Evolutionary conservation across 2,329 filamentous ascomycete genomes (phyloP), one percentile per base, ranked within the genome.

Genomic region (Aspergillus costaricaensis): DNA sequence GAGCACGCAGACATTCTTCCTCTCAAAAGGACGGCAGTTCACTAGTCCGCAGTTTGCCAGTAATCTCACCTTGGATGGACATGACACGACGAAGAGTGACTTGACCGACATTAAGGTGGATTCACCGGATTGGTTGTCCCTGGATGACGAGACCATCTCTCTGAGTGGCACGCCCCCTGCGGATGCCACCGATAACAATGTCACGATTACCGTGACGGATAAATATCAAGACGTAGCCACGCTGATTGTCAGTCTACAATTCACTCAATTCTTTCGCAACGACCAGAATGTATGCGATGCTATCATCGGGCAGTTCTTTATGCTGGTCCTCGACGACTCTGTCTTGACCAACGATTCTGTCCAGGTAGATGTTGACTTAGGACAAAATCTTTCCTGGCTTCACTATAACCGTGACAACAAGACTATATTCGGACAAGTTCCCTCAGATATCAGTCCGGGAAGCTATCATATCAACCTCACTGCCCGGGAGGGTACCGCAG

Each of bases 81-180:
- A 81, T 41, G 71, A 79, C 1, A 76, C 87, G 2, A 73, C 74
- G 4, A 72, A 79, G 3, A 76, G 77, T 0, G 82, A 87, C 30
- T 67, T 93, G 32, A 68, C 72, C 14, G 80, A 81, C 0, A 80
- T 86, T 5, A 79, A 81, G 1, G 80, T 83, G 0, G 76, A 83
- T 25, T 72, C 87, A 12, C 91, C 92, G 0, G 70, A 78, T 3
- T 96, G 92, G 92, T 74, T 96, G 25, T 77, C 78, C 0, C 84
- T 95, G 56, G 82, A 95, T 68, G 77, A 82, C 2, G 67, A 77
- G 8, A 87, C 86, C 0, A 83, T 92, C 71, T 78, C 77, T 0
- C 75, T 96, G 6, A 81, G 77, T 32, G 92, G 92, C 2, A 89
- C 78, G 1, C 86, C 89, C 2, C 86, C 87, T 0, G 69, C 79